Conservation (phyloP, 169 alveolate species). For the Babesia microti region DNA sequence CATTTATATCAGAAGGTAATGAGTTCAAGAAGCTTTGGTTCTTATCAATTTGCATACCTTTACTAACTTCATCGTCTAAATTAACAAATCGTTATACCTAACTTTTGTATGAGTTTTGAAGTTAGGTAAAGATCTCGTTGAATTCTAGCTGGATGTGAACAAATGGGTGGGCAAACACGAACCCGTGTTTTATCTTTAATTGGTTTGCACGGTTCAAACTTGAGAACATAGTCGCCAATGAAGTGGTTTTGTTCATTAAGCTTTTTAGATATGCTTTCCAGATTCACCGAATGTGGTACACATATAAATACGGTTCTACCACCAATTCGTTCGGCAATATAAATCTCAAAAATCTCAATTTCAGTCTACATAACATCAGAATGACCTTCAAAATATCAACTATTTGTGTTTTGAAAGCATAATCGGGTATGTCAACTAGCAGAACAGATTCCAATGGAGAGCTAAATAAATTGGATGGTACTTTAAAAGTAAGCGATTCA, state of each 20-base stretch:
- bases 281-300: constrained; percentile 23
- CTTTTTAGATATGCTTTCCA: constrained; percentile 14
- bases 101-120: constrained; percentile 23
- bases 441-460: constrained; percentile 37
- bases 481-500: constrained; percentile 21
- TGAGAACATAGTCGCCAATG: constrained; percentile 27
- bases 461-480: not conserved
- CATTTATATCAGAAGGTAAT: not conserved
- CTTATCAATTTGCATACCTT: constrained; percentile 12
- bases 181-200: constrained; percentile 21
- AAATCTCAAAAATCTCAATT: constrained; percentile 15
- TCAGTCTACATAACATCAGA: constrained; percentile 6
- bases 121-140: constrained; percentile 31
- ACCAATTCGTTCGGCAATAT: constrained; percentile 39
- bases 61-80: constrained; percentile 32
- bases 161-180: constrained; percentile 46
- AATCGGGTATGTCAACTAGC: constrained; percentile 44
- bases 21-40: constrained; percentile 19
- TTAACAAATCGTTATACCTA: constrained; percentile 7
- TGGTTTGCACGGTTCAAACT: constrained; percentile 43
- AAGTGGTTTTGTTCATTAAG: constrained; percentile 7
- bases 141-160: constrained; percentile 34
- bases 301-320: constrained; percentile 38
- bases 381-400: constrained; percentile 28
- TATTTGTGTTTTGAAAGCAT: constrained; percentile 26